Evolutionary conservation across 768 basidiomycete genomes (phyloP).

Genomic region (Amanita exitialis): DNA sequence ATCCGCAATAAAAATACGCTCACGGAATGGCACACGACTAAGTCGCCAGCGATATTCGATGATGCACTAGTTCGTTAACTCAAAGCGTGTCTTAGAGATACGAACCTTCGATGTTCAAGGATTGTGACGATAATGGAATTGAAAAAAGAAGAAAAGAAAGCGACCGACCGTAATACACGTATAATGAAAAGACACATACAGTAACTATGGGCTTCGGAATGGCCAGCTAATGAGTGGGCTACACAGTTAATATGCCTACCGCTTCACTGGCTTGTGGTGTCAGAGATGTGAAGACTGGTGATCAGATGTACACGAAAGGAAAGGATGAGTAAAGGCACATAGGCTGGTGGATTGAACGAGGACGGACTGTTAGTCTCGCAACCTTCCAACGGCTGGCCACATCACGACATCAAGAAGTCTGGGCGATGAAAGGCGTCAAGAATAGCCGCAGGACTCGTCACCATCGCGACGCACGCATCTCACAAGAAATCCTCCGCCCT

Average conservation of each 20-base stretch:
- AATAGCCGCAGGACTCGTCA: slow-evolving; percentile 4
- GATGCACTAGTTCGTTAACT: slow-evolving; percentile 3
- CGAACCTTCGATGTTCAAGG: slow-evolving; percentile 2
- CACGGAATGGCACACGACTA: neutral
- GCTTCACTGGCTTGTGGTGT: neutral
- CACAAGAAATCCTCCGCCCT: slow-evolving; percentile 81
- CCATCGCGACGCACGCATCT: slow-evolving; percentile 4
- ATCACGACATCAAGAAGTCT: neutral
- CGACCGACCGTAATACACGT: slow-evolving; percentile 8
- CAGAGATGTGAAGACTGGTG: neutral
- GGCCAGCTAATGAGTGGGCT: slow-evolving; percentile 3
- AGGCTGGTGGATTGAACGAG: slow-evolving; percentile 11
- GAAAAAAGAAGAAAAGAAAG: neutral
- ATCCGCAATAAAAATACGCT: neutral
- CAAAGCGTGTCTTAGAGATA: neutral
- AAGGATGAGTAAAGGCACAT: slow-evolving; percentile 1
- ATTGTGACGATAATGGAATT: neutral
- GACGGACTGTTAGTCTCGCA: slow-evolving; percentile 21
- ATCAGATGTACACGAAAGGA: slow-evolving; percentile 1
- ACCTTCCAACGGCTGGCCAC: slow-evolving; percentile 1
- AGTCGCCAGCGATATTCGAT: too few relatives aligned
- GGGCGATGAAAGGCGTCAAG: neutral
- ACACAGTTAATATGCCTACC: slow-evolving; percentile 2
- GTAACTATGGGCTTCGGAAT: slow-evolving; percentile 3
- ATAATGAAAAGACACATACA: slow-evolving; percentile 5